Evolutionary conservation across 495 filamentous ascomycete species (phyloP), one percentile per base, ranked within the genome.

Genomic region (Penicillium fimorum): DNA sequence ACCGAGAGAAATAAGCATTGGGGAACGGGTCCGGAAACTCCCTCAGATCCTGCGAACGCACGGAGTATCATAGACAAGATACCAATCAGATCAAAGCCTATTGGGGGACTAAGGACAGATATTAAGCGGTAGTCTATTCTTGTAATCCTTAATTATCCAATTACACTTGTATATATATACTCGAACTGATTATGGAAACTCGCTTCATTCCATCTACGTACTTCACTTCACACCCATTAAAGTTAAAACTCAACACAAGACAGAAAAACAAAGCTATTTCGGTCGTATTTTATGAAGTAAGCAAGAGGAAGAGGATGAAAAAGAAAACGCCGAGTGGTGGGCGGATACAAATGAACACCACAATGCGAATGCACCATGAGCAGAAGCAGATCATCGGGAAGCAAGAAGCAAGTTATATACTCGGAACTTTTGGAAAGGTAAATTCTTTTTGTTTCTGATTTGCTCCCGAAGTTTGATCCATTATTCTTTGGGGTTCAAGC

Each of bases 311-410:
- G 12, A 22, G 22, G 13, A 12, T 12, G 3, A 5, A 9, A 17
- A 17, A n/a, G n/a, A 38, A 22, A 17, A 17, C 35, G 35, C 15
- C 35, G n/a, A n/a, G 35, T 38, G 35, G 7, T n/a, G 13, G 7
- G 24, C 1, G 17, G 1, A 45, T 20, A 32, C 24, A 10, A 43
- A 50, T 43, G 50, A 55, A 54, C 57, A 40, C 53, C 57, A 53
- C 45, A 55, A 56, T 54, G 57, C 53, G 53, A 56, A 57, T 60
- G 49, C 49, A 56, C 38, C 35, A 58, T 45, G 44, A 27, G 20
- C 24, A 22, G 27, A 48, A 20, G 13, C 3, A 15, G 40, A 30
- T 15, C 35, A 18, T 22, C 29, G 11, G 18, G 24, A 42, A 18
- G 18, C 10, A 43, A 30, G 38, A 32, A 18, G 27, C 7, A 22